phyloP scores from a whole-genome alignment of 2,329 filamentous ascomycete species.

The Cadophora malorum region DNA sequence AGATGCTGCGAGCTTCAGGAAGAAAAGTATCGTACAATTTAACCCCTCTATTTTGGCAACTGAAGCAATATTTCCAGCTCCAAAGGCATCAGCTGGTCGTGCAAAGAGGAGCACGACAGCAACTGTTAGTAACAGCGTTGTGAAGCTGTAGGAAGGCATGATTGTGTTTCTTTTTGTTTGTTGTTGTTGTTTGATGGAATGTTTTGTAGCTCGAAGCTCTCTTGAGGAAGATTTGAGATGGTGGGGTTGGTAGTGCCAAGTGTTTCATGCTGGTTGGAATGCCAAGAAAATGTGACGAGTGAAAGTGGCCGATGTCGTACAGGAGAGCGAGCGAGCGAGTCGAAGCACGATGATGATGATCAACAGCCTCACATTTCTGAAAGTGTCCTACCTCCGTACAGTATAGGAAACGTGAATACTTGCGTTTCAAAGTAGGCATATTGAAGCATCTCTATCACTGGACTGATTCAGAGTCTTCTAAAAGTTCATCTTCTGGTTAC shows the following conservation, averaged over 20 bases:
- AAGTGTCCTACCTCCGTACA: too few species aligned
- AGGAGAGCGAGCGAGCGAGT: background rate
- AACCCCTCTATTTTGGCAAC: slow-evolving; percentile 81
- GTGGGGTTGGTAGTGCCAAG: slow-evolving; percentile 18
- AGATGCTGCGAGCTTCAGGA: slow-evolving; percentile 16
- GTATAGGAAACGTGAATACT: background rate
- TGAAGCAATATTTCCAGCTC: slow-evolving; percentile 86
- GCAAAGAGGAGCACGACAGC: slow-evolving; percentile 70
- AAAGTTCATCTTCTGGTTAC: too few species aligned
- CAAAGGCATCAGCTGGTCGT: slow-evolving; percentile 76
- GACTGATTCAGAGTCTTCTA: background rate
- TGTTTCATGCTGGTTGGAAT: slow-evolving; percentile 13
- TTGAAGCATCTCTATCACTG: background rate
- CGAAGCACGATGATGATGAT: background rate
- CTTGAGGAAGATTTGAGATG: slow-evolving; percentile 10
- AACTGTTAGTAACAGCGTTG: slow-evolving; percentile 46
- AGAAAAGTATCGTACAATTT: slow-evolving; percentile 65
- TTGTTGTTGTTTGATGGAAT: slow-evolving; percentile 19
- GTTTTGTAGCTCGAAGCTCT: slow-evolving; percentile 18
- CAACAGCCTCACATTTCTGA: slow-evolving; percentile 14
- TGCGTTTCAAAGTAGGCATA: background rate
- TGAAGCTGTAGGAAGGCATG: slow-evolving; percentile 42
- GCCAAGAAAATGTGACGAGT: slow-evolving; percentile 10
- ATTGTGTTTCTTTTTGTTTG: slow-evolving; percentile 26
- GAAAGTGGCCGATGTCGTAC: slow-evolving; percentile 3